phyloP scores from a whole-genome alignment of 305 asterid species.

The Plantago rigida region DNA sequence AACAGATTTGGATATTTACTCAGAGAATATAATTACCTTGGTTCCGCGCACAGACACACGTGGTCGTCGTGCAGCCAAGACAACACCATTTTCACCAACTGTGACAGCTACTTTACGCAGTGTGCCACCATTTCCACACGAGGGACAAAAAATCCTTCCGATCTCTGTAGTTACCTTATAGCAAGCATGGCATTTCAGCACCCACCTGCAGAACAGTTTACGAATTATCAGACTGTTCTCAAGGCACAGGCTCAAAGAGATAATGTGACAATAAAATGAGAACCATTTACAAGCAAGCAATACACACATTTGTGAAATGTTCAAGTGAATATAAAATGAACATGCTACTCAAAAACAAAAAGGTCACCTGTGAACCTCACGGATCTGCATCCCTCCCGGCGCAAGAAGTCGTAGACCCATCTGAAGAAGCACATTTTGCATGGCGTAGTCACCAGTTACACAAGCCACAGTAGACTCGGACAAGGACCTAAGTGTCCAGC shows the following conservation, averaged over 20 bases:
- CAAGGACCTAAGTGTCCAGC: constrained; percentile 81
- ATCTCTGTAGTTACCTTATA: constrained; percentile 83
- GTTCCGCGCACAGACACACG: constrained; percentile 90
- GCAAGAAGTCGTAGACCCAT: constrained; percentile 91
- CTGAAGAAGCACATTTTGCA: constrained; percentile 98
- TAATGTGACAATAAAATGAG: neutral
- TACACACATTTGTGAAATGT: neutral
- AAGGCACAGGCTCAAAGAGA: neutral
- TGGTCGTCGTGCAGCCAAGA: constrained; percentile 71
- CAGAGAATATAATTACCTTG: constrained; percentile 37
- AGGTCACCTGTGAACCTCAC: constrained; percentile 75
- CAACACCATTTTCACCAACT: constrained; percentile 74
- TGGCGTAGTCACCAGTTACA: constrained; percentile 78
- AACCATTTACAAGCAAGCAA: neutral
- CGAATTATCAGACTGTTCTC: neutral
- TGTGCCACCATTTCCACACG: constrained; percentile 96
- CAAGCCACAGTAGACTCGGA: constrained; percentile 94
- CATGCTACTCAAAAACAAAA: neutral
- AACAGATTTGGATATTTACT: neutral
- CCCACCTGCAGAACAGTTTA: constrained; percentile 59
- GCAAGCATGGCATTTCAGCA: constrained; percentile 96
- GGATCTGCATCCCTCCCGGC: constrained; percentile 97
- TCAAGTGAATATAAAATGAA: neutral
- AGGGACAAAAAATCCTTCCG: constrained; percentile 81
- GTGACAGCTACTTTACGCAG: constrained; percentile 90